Conservation (phyloP, 768 basidiomycete genomes). For the Thelephora ganbajun region DNA sequence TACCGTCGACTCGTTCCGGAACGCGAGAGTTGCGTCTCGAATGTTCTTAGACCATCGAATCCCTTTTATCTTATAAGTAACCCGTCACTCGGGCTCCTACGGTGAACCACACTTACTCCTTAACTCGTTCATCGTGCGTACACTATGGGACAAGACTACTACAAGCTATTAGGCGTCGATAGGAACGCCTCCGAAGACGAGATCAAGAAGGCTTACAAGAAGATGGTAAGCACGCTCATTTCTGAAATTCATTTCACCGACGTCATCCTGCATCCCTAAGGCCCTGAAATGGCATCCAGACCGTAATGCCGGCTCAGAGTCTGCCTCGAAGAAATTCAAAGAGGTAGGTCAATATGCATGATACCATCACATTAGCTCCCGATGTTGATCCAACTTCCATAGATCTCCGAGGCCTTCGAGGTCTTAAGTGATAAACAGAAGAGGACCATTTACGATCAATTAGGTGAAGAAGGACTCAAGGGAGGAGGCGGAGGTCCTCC, state of each 20-base stretch:
- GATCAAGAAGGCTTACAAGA: constrained; percentile 93
- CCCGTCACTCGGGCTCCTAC: no score
- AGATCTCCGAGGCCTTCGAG: constrained; percentile 95
- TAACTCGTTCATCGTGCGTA: no score
- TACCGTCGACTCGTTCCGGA: no score
- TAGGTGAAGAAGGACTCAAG: constrained; percentile 93
- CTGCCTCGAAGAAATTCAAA: constrained; percentile 84
- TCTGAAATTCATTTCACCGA: neutral
- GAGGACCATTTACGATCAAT: constrained; percentile 78
- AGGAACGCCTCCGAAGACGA: constrained; percentile 70
- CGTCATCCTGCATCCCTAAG: constrained; percentile 17
- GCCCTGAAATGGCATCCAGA: constrained; percentile 95
- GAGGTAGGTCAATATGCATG: constrained; percentile 36
- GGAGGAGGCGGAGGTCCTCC: constrained; percentile 35
- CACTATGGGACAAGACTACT: constrained; percentile 77
- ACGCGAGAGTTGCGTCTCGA: no score
- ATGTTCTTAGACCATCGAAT: no score
- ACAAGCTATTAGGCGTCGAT: constrained; percentile 64
- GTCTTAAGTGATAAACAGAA: constrained; percentile 83
- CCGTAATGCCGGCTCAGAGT: constrained; percentile 75
- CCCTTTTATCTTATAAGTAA: no score
- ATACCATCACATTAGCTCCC: neutral
- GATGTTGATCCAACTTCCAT: neutral
- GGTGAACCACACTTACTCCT: no score
- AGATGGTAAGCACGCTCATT: constrained; percentile 44